Evolutionary conservation across 257 asterid species (phyloP).

Genomic region (Penstemon barbatus): DNA sequence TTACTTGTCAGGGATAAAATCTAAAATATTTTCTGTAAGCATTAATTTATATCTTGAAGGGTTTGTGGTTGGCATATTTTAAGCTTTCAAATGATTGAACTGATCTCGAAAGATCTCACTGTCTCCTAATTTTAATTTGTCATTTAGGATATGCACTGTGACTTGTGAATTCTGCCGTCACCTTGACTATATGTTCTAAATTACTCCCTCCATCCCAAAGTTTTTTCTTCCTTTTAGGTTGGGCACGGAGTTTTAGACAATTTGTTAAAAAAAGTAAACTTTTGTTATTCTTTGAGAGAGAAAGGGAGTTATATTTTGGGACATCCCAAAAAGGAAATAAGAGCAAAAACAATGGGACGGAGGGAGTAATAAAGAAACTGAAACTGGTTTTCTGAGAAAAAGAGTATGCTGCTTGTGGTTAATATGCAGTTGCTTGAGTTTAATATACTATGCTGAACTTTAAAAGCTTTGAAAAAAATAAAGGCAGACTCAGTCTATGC

Average conservation of each 20-base stretch:
- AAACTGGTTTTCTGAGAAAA: not conserved
- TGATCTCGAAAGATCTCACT: constrained; percentile 13
- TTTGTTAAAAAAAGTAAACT: too few species aligned
- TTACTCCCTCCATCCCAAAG: too few species aligned
- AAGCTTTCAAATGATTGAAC: not conserved
- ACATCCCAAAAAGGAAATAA: too few species aligned
- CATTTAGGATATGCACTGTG: constrained; percentile 8
- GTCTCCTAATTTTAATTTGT: constrained; percentile 2
- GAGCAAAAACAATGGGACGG: too few species aligned
- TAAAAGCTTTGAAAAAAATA: constrained; percentile 9
- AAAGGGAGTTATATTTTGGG: too few species aligned
- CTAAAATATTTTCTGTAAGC: constrained; percentile 10
- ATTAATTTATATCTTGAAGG: not conserved
- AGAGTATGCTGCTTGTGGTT: constrained; percentile 7
- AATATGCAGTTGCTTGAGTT: constrained; percentile 9
- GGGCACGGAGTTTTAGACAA: too few species aligned
- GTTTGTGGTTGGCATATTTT: constrained; percentile 8
- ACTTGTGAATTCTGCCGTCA: constrained; percentile 15
- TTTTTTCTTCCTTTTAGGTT: too few species aligned
- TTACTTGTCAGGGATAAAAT: constrained; percentile 11
- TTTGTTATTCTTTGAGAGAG: too few species aligned
- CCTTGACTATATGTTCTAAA: not conserved
- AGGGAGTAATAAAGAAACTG: not conserved
- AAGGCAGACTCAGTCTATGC: constrained; percentile 10
- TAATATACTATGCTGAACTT: not conserved